Base-by-base conservation (phyloP, 805 yeast species). In the Candida ponderosae region DNA sequence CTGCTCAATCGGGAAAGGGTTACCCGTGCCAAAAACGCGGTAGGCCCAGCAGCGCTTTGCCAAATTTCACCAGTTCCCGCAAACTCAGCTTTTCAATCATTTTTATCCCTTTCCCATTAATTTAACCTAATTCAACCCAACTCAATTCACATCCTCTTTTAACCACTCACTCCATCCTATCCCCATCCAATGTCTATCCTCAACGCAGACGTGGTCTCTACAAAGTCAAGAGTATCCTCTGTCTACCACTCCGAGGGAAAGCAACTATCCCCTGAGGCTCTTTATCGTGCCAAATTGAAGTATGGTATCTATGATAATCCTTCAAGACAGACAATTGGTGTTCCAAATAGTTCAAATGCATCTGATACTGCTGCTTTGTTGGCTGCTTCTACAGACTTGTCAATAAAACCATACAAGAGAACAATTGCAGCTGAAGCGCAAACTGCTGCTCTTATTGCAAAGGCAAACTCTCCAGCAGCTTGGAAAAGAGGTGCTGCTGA, bases 341-440 rank as follows among this genome's bases (percentile, higher is more conserved):
- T 81, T 23, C 69, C 74, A 42, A 69, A 79, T 40, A 68, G 74
- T 31, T 48, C 55, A 9, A 39, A 43, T 18, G 85, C 88, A 21
- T 72, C 85, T 14, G 87, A 79, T 53, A 74, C 82, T 6, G 90
- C 94, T 34, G 93, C 93, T 1, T 62, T 81, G 37, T 64, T 81
- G 43, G 94, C 93, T 2, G 74, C 84, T 6, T 72, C 78, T 11
- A 61, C 82, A 3, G 83, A 78, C 55, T 65, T 79, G 32, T 68
- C 77, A 3, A 74, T 81, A 29, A 73, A 71, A 43, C 77, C 86
- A 13, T 82, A 81, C 56, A 79, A 76, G 56, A 63, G 89, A 38
- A 61, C 59, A 27, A 56, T 70, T 13, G 71, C 79, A 15, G 67
- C 79, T 7, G 85, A 76, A 37, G 85, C 85, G 14, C 83, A 81